Base-by-base conservation (phyloP, 306 rosid species). In the Boehmeria nivea region DNA sequence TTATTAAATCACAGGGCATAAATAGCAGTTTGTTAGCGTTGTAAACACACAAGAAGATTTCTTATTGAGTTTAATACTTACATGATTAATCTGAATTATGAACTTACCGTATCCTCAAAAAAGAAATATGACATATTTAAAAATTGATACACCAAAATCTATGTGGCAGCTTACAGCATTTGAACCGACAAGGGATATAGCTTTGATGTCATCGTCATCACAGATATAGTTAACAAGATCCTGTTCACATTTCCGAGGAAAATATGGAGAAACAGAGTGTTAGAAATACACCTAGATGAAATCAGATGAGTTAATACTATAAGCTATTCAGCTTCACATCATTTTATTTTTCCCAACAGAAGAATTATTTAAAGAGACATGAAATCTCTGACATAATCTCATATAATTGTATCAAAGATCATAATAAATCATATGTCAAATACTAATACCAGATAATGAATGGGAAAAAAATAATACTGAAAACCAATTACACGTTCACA, bases 171-270 rank as follows among this genome's bases (percentile, higher is more conserved):
- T 85, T 85, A 82, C 89, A 11, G 72, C 28, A 65, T 59, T 72
- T 52, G 89, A 62, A 67, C 87, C 80, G 46, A 66, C 51, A 19
- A 82, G 74, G 6, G 89, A 79, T 55, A 85, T 68, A 28, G 87
- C 89, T 73, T 79, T 79, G 56, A 85, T 77, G 53, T 85, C 87
- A 28, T 72, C 84, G 23, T 85, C 89, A 57, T 82, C 84, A 38
- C 94, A 82, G 53, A 85, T 68, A 63, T 71, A 69, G 58, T 82
- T 65, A 44, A 77, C 68, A 47, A 80, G 53, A 28, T 82, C 89
- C 89, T 86, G 83, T 55, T 39, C 50, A 54, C 67, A 68, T 54
- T 54, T 57, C 31, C 55, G 54, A 18, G 18, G 43, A 13, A 6
- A 51, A 69, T n/a, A 54, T 12, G n/a, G 59, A 58, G 16, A 62